These are phyloP conservation scores for Pythium periplocum DNA, from an alignment of 352 stramenopile species.

Conservation along the genomic window DNA sequence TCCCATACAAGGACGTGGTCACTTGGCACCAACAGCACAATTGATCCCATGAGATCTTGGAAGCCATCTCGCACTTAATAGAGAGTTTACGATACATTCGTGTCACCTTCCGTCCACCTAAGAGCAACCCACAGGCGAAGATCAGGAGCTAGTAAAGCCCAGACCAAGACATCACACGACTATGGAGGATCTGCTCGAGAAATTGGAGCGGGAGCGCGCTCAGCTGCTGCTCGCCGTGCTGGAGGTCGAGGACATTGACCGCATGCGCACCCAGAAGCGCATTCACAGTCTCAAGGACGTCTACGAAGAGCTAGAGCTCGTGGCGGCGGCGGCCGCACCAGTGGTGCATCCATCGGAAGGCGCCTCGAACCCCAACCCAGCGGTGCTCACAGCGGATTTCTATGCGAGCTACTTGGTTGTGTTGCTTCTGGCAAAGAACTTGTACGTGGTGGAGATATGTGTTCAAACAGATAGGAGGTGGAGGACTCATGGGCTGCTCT, in stretches of 20 bases:
- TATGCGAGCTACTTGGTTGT: conserved; percentile 55
- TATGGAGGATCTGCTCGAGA: conserved; percentile 48
- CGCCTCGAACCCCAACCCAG: conserved; percentile 20
- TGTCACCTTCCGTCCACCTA: not conserved
- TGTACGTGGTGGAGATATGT: conserved; percentile 25
- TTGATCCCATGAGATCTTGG: too few species aligned
- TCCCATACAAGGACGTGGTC: conserved; percentile 93
- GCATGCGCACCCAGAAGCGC: conserved; percentile 4
- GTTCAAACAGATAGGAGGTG: not conserved
- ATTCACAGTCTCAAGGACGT: conserved; percentile 32
- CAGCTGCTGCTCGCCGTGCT: conserved; percentile 32
- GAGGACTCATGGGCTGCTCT: not conserved
- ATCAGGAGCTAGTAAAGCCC: not conserved
- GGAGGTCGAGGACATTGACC: conserved; percentile 18
- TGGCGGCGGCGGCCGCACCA: conserved; percentile 26
- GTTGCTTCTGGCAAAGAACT: conserved; percentile 39
- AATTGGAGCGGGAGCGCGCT: conserved; percentile 32
- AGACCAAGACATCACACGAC: not conserved
- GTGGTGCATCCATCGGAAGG: conserved; percentile 1
- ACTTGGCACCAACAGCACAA: conserved; percentile 63
- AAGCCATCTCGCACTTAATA: too few species aligned
- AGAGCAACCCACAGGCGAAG: not conserved
- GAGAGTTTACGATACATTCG: not conserved
- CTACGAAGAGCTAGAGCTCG: conserved; percentile 55
- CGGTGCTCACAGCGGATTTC: conserved; percentile 39